Evolutionary conservation across 2,329 filamentous ascomycete genomes (phyloP).

Genomic region (Xylariaceae sp.): DNA sequence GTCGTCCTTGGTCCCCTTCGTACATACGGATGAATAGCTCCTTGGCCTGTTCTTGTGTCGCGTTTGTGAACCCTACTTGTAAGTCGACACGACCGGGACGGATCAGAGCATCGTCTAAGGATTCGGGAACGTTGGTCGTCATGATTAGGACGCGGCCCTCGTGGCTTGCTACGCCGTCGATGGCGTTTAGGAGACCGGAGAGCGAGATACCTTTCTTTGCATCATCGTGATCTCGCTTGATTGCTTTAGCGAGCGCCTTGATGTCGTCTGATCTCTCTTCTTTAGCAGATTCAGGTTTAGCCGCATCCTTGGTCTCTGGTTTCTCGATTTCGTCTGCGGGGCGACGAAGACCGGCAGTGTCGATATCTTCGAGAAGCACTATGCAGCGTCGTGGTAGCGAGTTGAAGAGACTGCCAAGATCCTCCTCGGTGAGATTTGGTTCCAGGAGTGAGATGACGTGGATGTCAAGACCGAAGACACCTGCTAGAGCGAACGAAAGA

Average conservation of each 20-base stretch:
- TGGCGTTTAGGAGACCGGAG: slow-evolving; percentile 77
- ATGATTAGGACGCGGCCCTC: slow-evolving; percentile 79
- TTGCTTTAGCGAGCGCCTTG: slow-evolving; percentile 41
- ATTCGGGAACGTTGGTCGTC: slow-evolving; percentile 75
- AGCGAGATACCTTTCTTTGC: slow-evolving; percentile 62
- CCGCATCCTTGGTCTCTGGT: slow-evolving; percentile 15
- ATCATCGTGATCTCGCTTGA: slow-evolving; percentile 40
- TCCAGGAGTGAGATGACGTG: slow-evolving; percentile 63
- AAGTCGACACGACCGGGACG: slow-evolving; percentile 71
- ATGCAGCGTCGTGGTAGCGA: slow-evolving; percentile 62
- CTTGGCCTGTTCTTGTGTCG: slow-evolving; percentile 50
- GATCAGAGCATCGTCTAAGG: slow-evolving; percentile 70
- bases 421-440: slow-evolving; percentile 59
- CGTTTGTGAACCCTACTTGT: slow-evolving; percentile 62
- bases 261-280: slow-evolving; percentile 31
- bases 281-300: neutral
- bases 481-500: slow-evolving; percentile 63
- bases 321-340: slow-evolving; percentile 28
- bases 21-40: slow-evolving; percentile 64
- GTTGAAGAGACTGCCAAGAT: slow-evolving; percentile 57
- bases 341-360: slow-evolving; percentile 59
- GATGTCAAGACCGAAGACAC: slow-evolving; percentile 64
- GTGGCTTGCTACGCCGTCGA: slow-evolving; percentile 77
- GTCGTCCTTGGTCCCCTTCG: slow-evolving; percentile 39
- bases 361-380: slow-evolving; percentile 67